Evolutionary conservation across 805 yeast genomes (phyloP).

Genomic region (Cyberlindnera lachancei): DNA sequence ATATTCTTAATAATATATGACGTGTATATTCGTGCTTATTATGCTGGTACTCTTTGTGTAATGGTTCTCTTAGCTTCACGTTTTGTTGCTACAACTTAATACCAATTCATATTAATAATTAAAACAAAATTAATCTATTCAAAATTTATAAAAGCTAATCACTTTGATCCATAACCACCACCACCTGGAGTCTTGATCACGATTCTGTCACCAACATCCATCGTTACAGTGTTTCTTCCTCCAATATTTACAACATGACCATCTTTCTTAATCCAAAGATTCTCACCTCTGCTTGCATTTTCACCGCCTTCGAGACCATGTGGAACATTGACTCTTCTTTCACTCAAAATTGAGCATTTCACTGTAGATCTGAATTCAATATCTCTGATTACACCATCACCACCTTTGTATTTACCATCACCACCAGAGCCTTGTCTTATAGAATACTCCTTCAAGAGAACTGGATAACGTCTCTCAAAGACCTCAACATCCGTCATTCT

Average conservation of each 20-base stretch:
- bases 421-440: slow-evolving; percentile 79
- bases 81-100: too few species aligned
- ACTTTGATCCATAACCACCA: slow-evolving; percentile 61
- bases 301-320: slow-evolving; percentile 82
- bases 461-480: slow-evolving; percentile 84
- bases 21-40: too few species aligned
- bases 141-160: neutral
- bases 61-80: too few species aligned
- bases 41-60: too few species aligned
- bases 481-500: slow-evolving; percentile 88
- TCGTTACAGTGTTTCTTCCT: slow-evolving; percentile 59
- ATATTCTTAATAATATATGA: too few species aligned
- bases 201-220: slow-evolving; percentile 57
- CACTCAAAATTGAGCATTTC: slow-evolving; percentile 75
- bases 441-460: slow-evolving; percentile 62
- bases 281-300: slow-evolving; percentile 66
- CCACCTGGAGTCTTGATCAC: slow-evolving; percentile 78
- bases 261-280: slow-evolving; percentile 40
- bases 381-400: slow-evolving; percentile 81
- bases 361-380: slow-evolving; percentile 70
- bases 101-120: too few species aligned
- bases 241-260: slow-evolving; percentile 45
- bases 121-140: too few species aligned
- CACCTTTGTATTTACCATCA: slow-evolving; percentile 62
- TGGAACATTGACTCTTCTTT: slow-evolving; percentile 79